Conservation (phyloP, 225 moss, liverwort and hornwort species). For the Lunularia cruciata region DNA sequence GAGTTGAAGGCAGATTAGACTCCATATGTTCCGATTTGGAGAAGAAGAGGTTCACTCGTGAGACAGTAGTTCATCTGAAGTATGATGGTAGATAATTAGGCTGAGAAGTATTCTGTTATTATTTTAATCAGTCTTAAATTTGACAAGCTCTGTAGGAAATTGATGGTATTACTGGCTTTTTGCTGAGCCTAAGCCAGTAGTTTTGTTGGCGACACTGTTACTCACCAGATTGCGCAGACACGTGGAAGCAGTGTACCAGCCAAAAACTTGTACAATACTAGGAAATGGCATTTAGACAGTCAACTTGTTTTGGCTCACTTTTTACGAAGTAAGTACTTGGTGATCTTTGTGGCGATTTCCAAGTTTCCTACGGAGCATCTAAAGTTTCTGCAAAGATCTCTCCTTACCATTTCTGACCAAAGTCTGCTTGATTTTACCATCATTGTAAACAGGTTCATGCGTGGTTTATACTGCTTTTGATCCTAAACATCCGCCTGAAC, state of each 20-base stretch:
- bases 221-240: not conserved
- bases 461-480: too few species aligned
- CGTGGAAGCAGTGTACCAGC: not conserved
- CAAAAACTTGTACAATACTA: not conserved
- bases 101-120: not conserved
- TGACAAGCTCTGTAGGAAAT: too few species aligned
- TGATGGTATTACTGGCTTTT: too few species aligned
- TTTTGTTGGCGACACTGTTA: not conserved
- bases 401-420: too few species aligned
- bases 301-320: too few species aligned
- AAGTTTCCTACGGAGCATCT: too few species aligned
- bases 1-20: not conserved
- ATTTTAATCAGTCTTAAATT: not conserved
- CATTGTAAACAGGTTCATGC: too few species aligned
- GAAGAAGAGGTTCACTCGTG: not conserved
- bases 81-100: not conserved
- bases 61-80: not conserved
- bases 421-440: too few species aligned
- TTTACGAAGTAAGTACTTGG: too few species aligned
- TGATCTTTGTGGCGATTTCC: too few species aligned
- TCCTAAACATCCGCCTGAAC: too few species aligned
- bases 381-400: too few species aligned
- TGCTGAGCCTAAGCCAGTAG: not conserved
- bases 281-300: not conserved
- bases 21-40: not conserved